A percentile compares a stretch with the other conserved stretches of the same genome.
phyloP scores from a whole-genome alignment of 768 basidiomycete species.

The Collybiopsis luxurians region DNA sequence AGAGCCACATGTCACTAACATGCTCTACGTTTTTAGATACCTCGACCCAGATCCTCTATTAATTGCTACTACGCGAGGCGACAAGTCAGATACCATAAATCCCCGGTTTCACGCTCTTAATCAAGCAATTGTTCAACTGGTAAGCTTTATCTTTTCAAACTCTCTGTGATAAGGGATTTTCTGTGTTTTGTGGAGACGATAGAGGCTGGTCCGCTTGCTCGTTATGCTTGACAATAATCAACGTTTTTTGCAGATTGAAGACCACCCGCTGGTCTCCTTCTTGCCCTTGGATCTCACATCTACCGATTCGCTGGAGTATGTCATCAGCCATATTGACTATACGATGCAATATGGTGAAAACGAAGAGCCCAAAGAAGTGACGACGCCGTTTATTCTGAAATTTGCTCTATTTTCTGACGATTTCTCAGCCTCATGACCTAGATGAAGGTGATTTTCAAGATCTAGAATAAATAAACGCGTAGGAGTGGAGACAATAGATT shows the following conservation, averaged over 20 bases:
- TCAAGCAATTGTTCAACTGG: conserved; percentile 92
- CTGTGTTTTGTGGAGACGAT: neutral
- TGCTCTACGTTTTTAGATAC: conserved; percentile 49
- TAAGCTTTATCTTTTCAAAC: conserved; percentile 34
- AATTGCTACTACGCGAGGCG: conserved; percentile 62
- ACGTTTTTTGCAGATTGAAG: too few relatives aligned
- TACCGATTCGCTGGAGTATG: conserved; percentile 84
- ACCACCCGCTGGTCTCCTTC: conserved; percentile 97
- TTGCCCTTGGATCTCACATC: conserved; percentile 89
- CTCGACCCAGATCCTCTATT: conserved; percentile 94
- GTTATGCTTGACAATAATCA: too few relatives aligned
- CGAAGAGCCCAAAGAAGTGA: conserved; percentile 93
- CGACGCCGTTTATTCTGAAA: conserved; percentile 13
- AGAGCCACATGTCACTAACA: neutral
- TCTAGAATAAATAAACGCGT: conserved; percentile 61
- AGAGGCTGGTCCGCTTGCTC: neutral
- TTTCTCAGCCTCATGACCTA: conserved; percentile 78
- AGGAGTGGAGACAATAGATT: too few relatives aligned
- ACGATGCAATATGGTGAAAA: conserved; percentile 99
- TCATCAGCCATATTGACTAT: conserved; percentile 95
- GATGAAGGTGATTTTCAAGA: conserved; percentile 91
- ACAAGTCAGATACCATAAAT: conserved; percentile 53
- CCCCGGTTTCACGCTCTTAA: conserved; percentile 92
- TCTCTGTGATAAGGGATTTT: neutral
- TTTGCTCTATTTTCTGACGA: conserved; percentile 15